Evolutionary conservation across 2,329 filamentous ascomycete species (phyloP).

Genomic region (Gremmenia infestans): DNA sequence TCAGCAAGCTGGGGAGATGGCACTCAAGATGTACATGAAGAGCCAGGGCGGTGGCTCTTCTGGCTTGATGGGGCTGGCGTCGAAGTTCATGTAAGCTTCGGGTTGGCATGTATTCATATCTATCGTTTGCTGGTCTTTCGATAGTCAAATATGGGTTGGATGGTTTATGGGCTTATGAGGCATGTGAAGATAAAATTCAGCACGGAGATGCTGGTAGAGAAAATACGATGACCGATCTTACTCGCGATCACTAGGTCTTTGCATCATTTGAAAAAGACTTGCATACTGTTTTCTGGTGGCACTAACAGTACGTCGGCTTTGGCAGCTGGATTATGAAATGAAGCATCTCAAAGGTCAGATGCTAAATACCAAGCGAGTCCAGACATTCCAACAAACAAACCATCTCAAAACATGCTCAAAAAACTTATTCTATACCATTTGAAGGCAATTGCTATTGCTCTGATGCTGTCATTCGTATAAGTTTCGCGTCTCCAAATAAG

Average conservation of each 20-base stretch:
- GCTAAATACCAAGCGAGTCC: too few relatives aligned
- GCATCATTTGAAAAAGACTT: too few relatives aligned
- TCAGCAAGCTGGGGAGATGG: conserved; percentile 76
- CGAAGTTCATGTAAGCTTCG: conserved; percentile 51
- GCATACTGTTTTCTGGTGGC: too few relatives aligned
- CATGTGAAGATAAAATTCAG: neutral
- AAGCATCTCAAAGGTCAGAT: too few relatives aligned
- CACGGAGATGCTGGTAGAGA: neutral
- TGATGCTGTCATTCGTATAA: too few relatives aligned
- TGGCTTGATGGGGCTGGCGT: conserved; percentile 47
- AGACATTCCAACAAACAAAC: too few relatives aligned
- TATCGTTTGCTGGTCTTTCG: neutral
- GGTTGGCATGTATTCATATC: neutral
- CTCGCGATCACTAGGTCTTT: neutral
- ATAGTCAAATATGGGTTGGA: neutral
- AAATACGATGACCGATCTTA: neutral
- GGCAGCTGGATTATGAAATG: too few relatives aligned
- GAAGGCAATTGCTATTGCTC: too few relatives aligned
- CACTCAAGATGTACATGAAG: conserved; percentile 89
- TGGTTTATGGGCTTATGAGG: neutral
- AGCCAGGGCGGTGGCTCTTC: conserved; percentile 49
- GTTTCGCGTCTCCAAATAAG: too few relatives aligned
- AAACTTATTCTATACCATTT: too few relatives aligned
- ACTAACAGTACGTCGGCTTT: too few relatives aligned
- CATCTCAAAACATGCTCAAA: too few relatives aligned